phyloP scores from a whole-genome alignment of 106 monocot species.

The Dendrobium catenatum region DNA sequence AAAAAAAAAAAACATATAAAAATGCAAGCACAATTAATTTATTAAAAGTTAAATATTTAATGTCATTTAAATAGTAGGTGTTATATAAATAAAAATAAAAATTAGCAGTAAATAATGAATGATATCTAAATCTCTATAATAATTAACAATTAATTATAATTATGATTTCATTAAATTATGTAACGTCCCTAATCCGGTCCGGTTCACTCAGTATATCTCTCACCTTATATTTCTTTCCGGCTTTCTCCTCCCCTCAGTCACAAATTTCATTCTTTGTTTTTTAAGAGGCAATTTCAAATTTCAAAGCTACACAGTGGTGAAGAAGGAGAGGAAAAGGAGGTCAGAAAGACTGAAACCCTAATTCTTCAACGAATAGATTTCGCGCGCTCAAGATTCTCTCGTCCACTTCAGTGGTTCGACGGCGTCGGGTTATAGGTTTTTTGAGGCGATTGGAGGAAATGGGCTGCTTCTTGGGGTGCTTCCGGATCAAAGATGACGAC shows the following conservation, averaged over 20 bases:
- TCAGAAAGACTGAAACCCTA: neutral
- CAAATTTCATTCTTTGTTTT: neutral
- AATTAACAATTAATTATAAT: neutral
- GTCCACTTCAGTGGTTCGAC: neutral
- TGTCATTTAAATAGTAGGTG: too few species aligned
- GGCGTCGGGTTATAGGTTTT: neutral
- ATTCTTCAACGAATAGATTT: neutral
- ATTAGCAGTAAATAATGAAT: too few species aligned
- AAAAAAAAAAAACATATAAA: too few species aligned
- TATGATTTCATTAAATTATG: neutral
- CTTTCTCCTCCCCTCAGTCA: neutral
- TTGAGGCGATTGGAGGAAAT: neutral
- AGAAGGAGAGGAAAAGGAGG: neutral
- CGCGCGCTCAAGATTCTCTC: neutral
- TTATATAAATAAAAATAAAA: too few species aligned
- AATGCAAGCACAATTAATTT: too few species aligned
- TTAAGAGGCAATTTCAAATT: neutral
- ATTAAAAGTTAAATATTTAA: too few species aligned
- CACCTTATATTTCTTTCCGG: neutral
- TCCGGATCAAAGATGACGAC: conserved; percentile 8
- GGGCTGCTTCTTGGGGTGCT: conserved; percentile 12
- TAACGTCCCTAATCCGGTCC: neutral
- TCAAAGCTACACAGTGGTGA: neutral
- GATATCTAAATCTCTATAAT: too few species aligned
- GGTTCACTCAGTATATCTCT: neutral